Evolutionary conservation across 192 early-diverging fungal genomes (phyloP).

Genomic region (Paraglomus brasilianum): DNA sequence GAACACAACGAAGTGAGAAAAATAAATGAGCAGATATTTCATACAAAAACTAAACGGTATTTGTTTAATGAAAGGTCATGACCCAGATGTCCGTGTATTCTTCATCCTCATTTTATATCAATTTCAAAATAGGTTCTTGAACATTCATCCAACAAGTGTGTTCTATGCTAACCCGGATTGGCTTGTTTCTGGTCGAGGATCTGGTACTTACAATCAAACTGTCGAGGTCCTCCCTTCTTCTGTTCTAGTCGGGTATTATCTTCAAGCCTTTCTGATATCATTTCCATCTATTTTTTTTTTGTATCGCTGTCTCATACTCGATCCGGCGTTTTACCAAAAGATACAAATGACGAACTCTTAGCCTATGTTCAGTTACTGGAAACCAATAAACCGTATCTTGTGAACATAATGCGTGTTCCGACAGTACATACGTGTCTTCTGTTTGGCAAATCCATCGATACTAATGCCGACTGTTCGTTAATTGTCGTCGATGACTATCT

Average conservation of each 20-base stretch:
- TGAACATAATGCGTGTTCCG: conserved; percentile 59
- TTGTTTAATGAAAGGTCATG: too few species aligned
- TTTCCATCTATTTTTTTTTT: too few species aligned
- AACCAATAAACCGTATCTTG: conserved; percentile 65
- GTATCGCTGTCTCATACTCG: too few species aligned
- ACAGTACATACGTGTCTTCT: conserved; percentile 55
- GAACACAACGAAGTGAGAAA: conserved; percentile 58
- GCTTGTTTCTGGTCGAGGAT: conserved; percentile 31
- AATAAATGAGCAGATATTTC: conserved; percentile 55
- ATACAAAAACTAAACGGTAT: conserved; percentile 37
- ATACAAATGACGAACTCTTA: conserved; percentile 49
- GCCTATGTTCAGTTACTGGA: conserved; percentile 64
- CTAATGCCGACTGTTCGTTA: conserved; percentile 52
- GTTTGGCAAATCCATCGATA: conserved; percentile 60
- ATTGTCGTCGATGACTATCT: conserved; percentile 61
- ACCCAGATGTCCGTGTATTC: too few species aligned
- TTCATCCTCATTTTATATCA: too few species aligned
- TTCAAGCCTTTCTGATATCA: too few species aligned
- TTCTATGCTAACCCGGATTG: conserved; percentile 58
- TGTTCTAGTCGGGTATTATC: too few species aligned
- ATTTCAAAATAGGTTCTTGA: conserved; percentile 20
- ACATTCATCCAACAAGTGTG: conserved; percentile 64
- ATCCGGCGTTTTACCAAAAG: conserved; percentile 25
- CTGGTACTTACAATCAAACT: too few species aligned
- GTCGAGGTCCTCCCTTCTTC: too few species aligned